phyloP scores from a whole-genome alignment of 768 basidiomycete species.

The Pleurotus tuoliensis region DNA sequence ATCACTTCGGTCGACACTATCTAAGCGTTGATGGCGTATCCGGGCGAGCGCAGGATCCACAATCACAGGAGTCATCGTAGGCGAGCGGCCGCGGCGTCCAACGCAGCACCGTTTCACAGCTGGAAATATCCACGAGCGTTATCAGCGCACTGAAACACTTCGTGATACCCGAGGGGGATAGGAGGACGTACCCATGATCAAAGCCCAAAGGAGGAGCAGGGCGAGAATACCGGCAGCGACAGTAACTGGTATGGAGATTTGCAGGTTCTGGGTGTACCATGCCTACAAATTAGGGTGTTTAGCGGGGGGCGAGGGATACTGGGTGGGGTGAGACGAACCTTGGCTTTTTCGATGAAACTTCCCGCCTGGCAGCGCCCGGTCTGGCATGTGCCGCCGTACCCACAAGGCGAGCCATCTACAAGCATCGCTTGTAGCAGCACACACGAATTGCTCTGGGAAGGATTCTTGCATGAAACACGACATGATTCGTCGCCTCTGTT shows the following conservation, averaged over 20 bases:
- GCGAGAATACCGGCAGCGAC: slow-evolving; percentile 63
- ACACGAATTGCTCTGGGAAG: slow-evolving; percentile 55
- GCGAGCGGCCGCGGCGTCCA: slow-evolving; percentile 12
- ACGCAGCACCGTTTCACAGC: slow-evolving; percentile 30
- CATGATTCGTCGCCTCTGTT: slow-evolving; percentile 61
- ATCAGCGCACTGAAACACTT: too few species aligned
- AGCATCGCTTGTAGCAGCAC: slow-evolving; percentile 66
- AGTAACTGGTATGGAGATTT: slow-evolving; percentile 77
- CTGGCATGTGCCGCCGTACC: slow-evolving; percentile 69
- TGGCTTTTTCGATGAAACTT: slow-evolving; percentile 53
- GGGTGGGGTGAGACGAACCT: slow-evolving; percentile 33
- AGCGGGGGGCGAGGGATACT: slow-evolving; percentile 6
- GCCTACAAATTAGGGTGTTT: slow-evolving; percentile 35
- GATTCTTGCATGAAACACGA: slow-evolving; percentile 79
- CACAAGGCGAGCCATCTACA: slow-evolving; percentile 82
- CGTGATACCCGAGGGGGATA: too few species aligned
- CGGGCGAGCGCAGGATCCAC: slow-evolving; percentile 11
- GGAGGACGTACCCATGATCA: slow-evolving; percentile 38
- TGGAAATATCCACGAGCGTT: slow-evolving; percentile 14
- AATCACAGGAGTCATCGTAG: slow-evolving; percentile 1
- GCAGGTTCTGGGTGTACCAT: slow-evolving; percentile 74
- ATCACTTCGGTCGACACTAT: slow-evolving; percentile 19
- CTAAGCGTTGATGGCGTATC: slow-evolving; percentile 15
- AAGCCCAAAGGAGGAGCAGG: slow-evolving; percentile 50
- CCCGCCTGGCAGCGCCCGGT: slow-evolving; percentile 61